phyloP scores from a whole-genome alignment of 192 early-diverging fungal species.

The Coemansia sp. region DNA sequence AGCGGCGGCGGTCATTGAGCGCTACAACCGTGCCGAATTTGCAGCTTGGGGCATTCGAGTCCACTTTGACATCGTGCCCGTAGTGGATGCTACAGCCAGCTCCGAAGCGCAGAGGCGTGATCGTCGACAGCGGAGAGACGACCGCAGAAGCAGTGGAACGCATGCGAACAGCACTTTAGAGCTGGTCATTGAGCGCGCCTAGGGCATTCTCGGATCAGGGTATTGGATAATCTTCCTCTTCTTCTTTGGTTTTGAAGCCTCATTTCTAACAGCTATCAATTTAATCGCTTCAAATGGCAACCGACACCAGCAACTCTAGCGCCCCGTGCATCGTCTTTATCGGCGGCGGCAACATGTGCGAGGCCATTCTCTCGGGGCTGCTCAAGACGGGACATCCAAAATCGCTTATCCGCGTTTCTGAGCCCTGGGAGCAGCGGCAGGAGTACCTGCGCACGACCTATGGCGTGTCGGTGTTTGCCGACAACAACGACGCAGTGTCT shows the following conservation, averaged over 20 bases:
- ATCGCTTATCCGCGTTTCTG: constrained; percentile 71
- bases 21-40: constrained; percentile 29
- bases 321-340: constrained; percentile 60
- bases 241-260: too few relatives aligned
- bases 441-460: constrained; percentile 64
- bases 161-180: not conserved
- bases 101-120: not conserved
- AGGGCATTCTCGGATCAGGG: constrained; percentile 5
- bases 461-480: constrained; percentile 58
- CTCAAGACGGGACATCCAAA: constrained; percentile 69
- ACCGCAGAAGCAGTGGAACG: not conserved
- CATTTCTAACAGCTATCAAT: too few relatives aligned
- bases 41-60: constrained; percentile 18
- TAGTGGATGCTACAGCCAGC: not conserved
- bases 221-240: too few relatives aligned
- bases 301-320: not conserved
- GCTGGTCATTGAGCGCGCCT: constrained; percentile 1
- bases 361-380: constrained; percentile 87
- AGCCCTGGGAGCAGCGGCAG: constrained; percentile 66
- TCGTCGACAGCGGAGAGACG: not conserved
- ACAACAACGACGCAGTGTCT: constrained; percentile 61
- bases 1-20: constrained; percentile 19
- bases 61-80: not conserved
- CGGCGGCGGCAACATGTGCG: constrained; percentile 96
- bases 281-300: not conserved